Percentiles rank a stretch among this genome's conserved stretches.
phyloP scores from a whole-genome alignment of 768 basidiomycete species.

The Termitomyces sp. region DNA sequence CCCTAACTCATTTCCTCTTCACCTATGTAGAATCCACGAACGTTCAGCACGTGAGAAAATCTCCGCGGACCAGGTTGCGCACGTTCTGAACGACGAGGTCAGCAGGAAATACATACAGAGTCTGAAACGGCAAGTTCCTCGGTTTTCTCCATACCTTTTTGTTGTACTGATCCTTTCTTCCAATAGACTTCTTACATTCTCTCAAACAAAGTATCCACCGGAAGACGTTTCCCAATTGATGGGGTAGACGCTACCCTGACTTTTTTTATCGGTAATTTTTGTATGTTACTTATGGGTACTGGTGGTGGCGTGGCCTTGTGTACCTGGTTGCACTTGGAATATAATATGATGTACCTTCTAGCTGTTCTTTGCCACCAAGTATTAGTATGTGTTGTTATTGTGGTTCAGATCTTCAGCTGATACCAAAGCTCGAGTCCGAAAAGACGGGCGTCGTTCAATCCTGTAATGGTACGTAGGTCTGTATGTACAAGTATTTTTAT shows the following conservation, averaged over 20 bases:
- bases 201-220: conserved; percentile 95
- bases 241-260: conserved; percentile 42
- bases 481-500: conserved; percentile 16
- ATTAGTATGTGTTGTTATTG: too few relatives aligned
- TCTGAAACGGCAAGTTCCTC: conserved; percentile 74
- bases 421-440: too few relatives aligned
- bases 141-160: background rate
- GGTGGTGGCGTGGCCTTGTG: background rate
- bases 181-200: conserved; percentile 84
- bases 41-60: conserved; percentile 98
- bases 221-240: conserved; percentile 89
- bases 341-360: background rate
- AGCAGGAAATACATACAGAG: conserved; percentile 99
- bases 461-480: background rate
- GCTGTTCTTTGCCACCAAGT: background rate
- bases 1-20: conserved; percentile 3
- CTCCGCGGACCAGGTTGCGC: conserved; percentile 93
- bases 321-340: background rate
- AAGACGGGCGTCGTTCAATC: too few relatives aligned
- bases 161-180: background rate
- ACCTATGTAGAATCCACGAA: conserved; percentile 77
- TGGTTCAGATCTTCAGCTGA: too few relatives aligned
- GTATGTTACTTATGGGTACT: conserved; percentile 3
- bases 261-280: background rate
- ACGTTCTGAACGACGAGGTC: conserved; percentile 98